These are phyloP conservation scores for Spinellus fusiger DNA, from an alignment of 192 early-diverging fungal species.

Conservation along the genomic window DNA sequence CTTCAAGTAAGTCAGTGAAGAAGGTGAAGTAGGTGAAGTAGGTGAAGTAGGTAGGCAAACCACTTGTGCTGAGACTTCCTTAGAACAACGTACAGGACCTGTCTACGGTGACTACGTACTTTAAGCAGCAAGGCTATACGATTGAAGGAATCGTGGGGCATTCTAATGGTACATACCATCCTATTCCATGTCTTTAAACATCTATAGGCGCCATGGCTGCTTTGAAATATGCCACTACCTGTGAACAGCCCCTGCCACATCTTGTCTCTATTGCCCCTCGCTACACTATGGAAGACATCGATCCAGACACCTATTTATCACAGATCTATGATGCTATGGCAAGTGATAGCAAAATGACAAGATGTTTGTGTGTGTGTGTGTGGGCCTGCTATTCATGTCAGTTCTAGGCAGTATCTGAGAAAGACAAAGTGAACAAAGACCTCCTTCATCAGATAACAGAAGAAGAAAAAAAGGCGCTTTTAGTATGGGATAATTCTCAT, in stretches of 20 bases:
- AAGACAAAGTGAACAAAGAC: background rate
- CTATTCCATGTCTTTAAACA: too few species aligned
- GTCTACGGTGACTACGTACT: too few species aligned
- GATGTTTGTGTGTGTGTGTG: too few species aligned
- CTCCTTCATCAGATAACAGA: background rate
- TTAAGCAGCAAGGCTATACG: background rate
- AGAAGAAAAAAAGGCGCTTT: slow-evolving; percentile 15
- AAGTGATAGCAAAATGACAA: background rate
- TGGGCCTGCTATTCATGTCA: background rate
- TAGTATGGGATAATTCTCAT: slow-evolving; percentile 18
- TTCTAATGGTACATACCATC: background rate
- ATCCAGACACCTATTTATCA: background rate
- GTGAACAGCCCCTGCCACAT: slow-evolving; percentile 25
- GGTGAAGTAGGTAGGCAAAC: too few species aligned
- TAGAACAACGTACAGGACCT: too few species aligned
- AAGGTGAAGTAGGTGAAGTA: background rate
- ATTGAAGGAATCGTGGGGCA: background rate
- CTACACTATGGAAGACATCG: slow-evolving; percentile 10
- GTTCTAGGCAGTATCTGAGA: background rate
- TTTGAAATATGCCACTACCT: slow-evolving; percentile 29
- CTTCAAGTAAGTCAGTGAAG: slow-evolving; percentile 6
- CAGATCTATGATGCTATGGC: background rate
- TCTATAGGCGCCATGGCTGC: slow-evolving; percentile 22
- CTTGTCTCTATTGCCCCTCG: slow-evolving; percentile 25
- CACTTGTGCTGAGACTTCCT: too few species aligned